phyloP scores from a whole-genome alignment of 768 basidiomycete species.

The Russula abietina region DNA sequence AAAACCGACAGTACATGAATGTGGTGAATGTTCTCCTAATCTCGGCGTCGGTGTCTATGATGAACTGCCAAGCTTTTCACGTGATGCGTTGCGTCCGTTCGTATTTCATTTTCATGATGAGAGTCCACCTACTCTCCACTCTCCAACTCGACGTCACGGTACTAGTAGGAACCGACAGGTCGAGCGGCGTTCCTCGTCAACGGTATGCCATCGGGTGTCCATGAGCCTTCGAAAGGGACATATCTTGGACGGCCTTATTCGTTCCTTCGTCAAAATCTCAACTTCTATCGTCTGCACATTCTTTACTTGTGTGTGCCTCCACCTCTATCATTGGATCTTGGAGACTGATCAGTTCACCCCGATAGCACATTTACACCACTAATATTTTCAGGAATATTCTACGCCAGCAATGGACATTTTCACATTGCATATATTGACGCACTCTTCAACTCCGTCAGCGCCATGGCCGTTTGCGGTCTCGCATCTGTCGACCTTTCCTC shows the following conservation, averaged over 20 bases:
- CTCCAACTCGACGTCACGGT: too few species aligned
- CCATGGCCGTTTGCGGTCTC: slow-evolving; percentile 75
- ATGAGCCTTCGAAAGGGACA: background rate
- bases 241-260: background rate
- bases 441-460: slow-evolving; percentile 70
- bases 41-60: too few species aligned
- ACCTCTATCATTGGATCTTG: background rate
- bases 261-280: slow-evolving; percentile 31
- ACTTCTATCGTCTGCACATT: slow-evolving; percentile 47
- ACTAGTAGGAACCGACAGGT: background rate
- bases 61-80: background rate
- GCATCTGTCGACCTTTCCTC: slow-evolving; percentile 62
- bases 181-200: background rate
- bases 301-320: slow-evolving; percentile 36
- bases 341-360: slow-evolving; percentile 12
- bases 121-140: too few species aligned
- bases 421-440: slow-evolving; percentile 71
- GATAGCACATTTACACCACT: slow-evolving; percentile 71
- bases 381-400: slow-evolving; percentile 73
- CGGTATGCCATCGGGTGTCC: slow-evolving; percentile 5
- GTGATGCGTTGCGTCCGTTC: background rate
- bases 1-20: too few species aligned
- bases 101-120: too few species aligned
- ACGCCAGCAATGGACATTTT: slow-evolving; percentile 69
- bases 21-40: too few species aligned